Conservation (phyloP, 805 yeast genomes). For the Candida corydali region DNA sequence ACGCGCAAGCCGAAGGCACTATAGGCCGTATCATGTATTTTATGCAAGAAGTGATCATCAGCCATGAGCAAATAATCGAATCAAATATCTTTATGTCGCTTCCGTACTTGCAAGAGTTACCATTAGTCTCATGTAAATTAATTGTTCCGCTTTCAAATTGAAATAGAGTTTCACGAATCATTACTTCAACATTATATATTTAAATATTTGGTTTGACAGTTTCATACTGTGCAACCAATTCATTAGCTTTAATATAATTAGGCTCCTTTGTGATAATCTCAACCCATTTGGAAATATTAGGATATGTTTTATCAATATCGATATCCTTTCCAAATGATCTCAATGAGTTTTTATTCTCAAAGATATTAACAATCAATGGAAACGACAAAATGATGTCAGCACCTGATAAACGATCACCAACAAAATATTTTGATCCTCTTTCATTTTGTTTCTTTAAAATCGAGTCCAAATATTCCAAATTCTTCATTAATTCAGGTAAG, state of each 20-base stretch:
- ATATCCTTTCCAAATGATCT: constrained; percentile 7
- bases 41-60: no score
- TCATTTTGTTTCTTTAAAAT: constrained; percentile 20
- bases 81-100: no score
- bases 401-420: constrained; percentile 46
- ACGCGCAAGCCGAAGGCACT: no score
- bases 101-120: no score
- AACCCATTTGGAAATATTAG: constrained; percentile 22
- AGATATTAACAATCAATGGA: constrained; percentile 34
- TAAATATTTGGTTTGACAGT: constrained; percentile 5
- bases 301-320: constrained; percentile 13
- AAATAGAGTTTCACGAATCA: no score
- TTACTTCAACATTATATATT: neutral
- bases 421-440: constrained; percentile 34
- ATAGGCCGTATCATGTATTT: no score
- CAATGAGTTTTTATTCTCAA: constrained; percentile 17
- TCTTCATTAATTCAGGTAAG: constrained; percentile 17
- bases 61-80: no score
- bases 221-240: constrained; percentile 8
- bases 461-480: constrained; percentile 25
- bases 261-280: constrained; percentile 13
- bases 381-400: constrained; percentile 55
- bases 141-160: no score
- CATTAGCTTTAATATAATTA: constrained; percentile 13
- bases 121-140: no score